Conservation (phyloP, 192 early-diverging fungal species). For the Entrophospora sp. region DNA sequence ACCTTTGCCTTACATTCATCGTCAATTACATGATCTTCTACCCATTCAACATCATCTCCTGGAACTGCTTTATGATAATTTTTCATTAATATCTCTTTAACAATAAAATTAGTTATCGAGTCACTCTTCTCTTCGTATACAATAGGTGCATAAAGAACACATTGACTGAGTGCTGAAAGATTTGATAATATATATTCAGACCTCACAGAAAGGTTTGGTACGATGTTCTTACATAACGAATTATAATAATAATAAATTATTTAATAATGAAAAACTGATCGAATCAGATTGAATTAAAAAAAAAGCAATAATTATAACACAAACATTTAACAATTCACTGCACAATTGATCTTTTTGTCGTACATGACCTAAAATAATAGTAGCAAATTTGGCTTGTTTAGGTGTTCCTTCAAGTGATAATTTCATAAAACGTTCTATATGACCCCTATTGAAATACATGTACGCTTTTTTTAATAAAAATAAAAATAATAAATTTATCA, state of each 20-base stretch:
- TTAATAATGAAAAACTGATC: no score
- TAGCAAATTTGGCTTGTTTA: conserved; percentile 60
- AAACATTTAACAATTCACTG: conserved; percentile 39
- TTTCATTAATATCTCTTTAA: conserved; percentile 47
- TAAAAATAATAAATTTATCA: background rate
- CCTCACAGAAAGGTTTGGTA: conserved; percentile 21
- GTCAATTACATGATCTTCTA: conserved; percentile 46
- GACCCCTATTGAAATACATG: no score
- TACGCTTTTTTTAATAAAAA: no score
- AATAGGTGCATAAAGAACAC: conserved; percentile 45
- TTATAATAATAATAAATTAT: background rate
- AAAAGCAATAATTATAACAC: background rate
- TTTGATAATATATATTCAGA: conserved; percentile 28
- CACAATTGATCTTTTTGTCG: conserved; percentile 35
- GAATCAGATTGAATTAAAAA: no score
- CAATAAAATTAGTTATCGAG: conserved; percentile 45
- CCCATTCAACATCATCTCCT: conserved; percentile 53
- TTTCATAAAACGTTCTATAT: conserved; percentile 31
- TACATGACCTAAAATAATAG: conserved; percentile 58
- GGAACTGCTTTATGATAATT: conserved; percentile 27
- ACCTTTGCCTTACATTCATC: conserved; percentile 50
- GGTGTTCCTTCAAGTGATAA: conserved; percentile 47
- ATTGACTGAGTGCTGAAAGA: conserved; percentile 48
- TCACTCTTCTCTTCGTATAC: conserved; percentile 45
- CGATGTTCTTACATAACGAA: conserved; percentile 15